Evolutionary conservation across 2,329 filamentous ascomycete species (phyloP).

Genomic region (Botrytis tulipae): DNA sequence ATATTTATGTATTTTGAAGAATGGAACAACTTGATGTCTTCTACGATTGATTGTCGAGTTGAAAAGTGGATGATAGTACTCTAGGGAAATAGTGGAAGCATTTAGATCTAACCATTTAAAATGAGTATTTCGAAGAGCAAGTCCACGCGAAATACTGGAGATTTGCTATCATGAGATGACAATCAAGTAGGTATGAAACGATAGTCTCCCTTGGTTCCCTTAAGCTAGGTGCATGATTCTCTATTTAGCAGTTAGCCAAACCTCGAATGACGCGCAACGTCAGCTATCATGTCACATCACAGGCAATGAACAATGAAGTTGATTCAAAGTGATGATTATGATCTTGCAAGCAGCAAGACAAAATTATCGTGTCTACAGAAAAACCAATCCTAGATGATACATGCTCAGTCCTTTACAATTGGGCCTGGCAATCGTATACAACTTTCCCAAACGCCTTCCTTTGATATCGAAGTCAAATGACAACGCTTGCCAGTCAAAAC

Average conservation of each 20-base stretch:
- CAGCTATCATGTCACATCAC: neutral
- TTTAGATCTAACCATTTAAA: neutral
- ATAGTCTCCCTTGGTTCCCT: neutral
- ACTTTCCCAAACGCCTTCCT: conserved; percentile 14
- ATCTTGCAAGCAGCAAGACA: neutral
- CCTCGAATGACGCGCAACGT: neutral
- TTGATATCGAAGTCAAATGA: conserved; percentile 15
- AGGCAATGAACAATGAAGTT: neutral
- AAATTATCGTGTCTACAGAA: conserved; percentile 6
- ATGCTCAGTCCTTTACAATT: conserved; percentile 13
- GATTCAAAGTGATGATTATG: neutral
- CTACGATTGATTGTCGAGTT: neutral
- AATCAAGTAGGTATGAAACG: neutral
- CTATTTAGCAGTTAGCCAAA: neutral
- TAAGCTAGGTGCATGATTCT: neutral
- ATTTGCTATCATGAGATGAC: neutral
- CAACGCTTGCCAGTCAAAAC: conserved; percentile 5
- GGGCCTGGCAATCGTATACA: neutral
- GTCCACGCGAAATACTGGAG: neutral
- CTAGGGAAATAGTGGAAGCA: neutral
- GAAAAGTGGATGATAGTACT: neutral
- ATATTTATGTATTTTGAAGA: neutral
- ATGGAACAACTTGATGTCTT: neutral
- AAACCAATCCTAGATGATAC: conserved; percentile 9
- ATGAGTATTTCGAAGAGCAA: too few species aligned